Percentiles rank a stretch among this genome's conserved stretches.
Evolutionary conservation across 2,329 filamentous ascomycete species (phyloP).

Genomic region (Penicillium sp.): DNA sequence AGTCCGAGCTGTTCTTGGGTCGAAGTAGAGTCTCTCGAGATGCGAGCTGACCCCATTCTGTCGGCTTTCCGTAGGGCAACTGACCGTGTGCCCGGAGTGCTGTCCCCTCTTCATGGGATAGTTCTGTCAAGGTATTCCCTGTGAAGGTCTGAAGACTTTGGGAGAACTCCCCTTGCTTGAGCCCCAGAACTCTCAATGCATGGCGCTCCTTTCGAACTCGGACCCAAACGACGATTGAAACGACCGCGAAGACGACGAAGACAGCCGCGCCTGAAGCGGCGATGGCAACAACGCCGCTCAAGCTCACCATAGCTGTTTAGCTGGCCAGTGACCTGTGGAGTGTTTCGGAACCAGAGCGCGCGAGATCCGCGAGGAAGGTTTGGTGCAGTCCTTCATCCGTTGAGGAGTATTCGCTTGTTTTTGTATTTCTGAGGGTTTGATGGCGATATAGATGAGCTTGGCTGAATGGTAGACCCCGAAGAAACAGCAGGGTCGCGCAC

Average conservation of each 20-base stretch:
- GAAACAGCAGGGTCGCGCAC: neutral
- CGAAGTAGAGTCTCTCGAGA: constrained; percentile 37
- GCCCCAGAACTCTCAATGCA: constrained; percentile 30
- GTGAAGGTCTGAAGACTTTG: constrained; percentile 28
- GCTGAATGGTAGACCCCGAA: neutral
- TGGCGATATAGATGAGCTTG: neutral
- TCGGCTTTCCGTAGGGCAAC: constrained; percentile 38
- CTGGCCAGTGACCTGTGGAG: constrained; percentile 2
- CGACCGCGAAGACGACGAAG: constrained; percentile 37
- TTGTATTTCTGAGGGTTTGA: neutral
- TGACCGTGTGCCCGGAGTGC: constrained; percentile 38
- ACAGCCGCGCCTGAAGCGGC: constrained; percentile 39
- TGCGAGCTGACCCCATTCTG: constrained; percentile 40
- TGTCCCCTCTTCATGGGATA: constrained; percentile 38
- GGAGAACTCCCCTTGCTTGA: constrained; percentile 25
- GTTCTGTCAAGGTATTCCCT: constrained; percentile 35
- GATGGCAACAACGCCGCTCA: constrained; percentile 40
- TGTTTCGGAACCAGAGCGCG: constrained; percentile 1
- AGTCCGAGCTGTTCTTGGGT: constrained; percentile 25
- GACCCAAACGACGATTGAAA: constrained; percentile 40
- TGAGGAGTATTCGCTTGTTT: neutral
- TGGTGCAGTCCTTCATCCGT: constrained; percentile 16
- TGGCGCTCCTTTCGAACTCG: constrained; percentile 40
- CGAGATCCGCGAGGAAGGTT: neutral
- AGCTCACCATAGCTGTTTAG: constrained; percentile 35